Evolutionary conservation across 2,329 filamentous ascomycete species (phyloP).

Genomic region (Celoporthe dispersa): DNA sequence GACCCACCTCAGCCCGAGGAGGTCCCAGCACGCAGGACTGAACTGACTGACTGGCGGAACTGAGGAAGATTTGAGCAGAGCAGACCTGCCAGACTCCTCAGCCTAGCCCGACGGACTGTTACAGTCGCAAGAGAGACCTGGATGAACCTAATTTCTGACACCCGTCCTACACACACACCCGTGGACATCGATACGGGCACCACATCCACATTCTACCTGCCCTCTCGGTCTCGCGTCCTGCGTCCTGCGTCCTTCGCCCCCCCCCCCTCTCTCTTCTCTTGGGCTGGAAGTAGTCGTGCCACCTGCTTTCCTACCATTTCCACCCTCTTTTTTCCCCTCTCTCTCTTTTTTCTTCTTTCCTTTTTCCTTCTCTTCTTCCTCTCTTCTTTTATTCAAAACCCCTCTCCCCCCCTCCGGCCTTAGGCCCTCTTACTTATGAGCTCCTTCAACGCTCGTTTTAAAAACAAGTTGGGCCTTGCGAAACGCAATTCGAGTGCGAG

Average conservation of each 20-base stretch:
- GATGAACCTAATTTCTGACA: conserved; percentile 29
- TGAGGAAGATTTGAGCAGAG: conserved; percentile 18
- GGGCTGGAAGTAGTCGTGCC: conserved; percentile 26
- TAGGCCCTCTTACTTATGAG: conserved; percentile 62
- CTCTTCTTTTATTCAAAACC: conserved; percentile 22
- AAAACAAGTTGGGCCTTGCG: conserved; percentile 78
- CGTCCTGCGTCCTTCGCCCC: conserved; percentile 13
- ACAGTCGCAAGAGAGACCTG: conserved; percentile 18
- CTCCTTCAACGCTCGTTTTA: conserved; percentile 77
- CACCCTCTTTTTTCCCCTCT: conserved; percentile 1
- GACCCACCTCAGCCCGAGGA: not conserved
- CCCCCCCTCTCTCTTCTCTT: conserved; percentile 13
- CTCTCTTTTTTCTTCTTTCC: conserved; percentile 1
- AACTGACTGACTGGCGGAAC: not conserved
- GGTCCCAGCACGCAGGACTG: not conserved
- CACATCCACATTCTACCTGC: conserved; percentile 15
- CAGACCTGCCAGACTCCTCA: not conserved
- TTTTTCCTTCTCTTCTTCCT: not conserved
- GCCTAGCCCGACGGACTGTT: not conserved
- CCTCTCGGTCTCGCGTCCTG: conserved; percentile 24
- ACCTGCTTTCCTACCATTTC: conserved; percentile 14
- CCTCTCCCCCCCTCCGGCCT: conserved; percentile 40
- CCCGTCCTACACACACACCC: conserved; percentile 15
- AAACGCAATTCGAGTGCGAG: conserved; percentile 74
- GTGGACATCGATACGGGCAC: conserved; percentile 5